A percentile compares a stretch with the other conserved stretches of the same genome.
Evolutionary conservation across 2,329 filamentous ascomycete genomes (phyloP).

Genomic region (Phoma sp.): DNA sequence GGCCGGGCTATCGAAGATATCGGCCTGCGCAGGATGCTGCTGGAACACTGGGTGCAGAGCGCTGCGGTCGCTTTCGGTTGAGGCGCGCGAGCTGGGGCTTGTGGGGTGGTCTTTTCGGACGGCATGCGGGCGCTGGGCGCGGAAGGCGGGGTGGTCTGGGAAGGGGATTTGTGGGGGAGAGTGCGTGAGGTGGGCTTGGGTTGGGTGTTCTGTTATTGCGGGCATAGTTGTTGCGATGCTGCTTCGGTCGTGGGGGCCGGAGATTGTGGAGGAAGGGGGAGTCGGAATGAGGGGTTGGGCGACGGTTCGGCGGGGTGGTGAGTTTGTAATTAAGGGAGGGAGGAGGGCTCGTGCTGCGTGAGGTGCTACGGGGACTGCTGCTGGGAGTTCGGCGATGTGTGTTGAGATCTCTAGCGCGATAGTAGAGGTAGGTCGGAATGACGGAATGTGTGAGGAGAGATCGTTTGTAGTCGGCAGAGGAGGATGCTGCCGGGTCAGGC

Average conservation of each 20-base stretch:
- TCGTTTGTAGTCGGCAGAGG: conserved; percentile 26
- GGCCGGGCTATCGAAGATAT: conserved; percentile 37
- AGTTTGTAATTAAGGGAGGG: conserved; percentile 18
- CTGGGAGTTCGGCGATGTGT: conserved; percentile 29
- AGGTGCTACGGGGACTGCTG: conserved; percentile 9
- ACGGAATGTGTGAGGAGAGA: conserved; percentile 41
- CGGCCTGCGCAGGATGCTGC: conserved; percentile 43
- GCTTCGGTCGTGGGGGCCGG: conserved; percentile 30
- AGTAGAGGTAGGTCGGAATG: conserved; percentile 27
- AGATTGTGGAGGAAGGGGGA: conserved; percentile 38
- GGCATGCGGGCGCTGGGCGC: neutral
- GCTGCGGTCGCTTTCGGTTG: conserved; percentile 6
- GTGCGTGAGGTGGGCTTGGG: neutral
- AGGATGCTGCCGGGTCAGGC: conserved; percentile 35
- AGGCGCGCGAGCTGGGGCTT: conserved; percentile 9
- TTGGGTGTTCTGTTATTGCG: conserved; percentile 40
- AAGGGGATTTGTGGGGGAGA: conserved; percentile 21
- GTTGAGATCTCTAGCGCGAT: conserved; percentile 28
- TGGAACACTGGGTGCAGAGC: conserved; percentile 25
- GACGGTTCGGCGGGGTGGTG: conserved; percentile 29
- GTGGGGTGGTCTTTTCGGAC: neutral
- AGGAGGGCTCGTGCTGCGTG: conserved; percentile 14
- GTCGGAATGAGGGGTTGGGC: conserved; percentile 42
- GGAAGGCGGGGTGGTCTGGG: conserved; percentile 15
- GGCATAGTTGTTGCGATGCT: conserved; percentile 40